Evolutionary conservation across 73 alveolate genomes (phyloP).

Genomic region (Chromera velia): DNA sequence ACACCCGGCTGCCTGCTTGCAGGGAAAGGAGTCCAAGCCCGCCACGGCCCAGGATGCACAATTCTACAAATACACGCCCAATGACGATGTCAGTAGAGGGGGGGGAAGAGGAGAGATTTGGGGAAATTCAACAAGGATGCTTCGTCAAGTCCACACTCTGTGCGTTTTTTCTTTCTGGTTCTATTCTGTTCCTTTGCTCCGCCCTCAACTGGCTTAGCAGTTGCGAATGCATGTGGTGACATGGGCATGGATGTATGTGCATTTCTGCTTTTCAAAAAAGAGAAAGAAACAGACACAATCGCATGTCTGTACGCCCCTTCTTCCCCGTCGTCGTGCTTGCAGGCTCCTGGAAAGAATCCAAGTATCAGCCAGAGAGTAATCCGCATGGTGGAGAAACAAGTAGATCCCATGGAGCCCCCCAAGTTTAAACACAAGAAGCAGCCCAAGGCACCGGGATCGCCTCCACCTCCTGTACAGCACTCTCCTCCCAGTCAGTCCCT

Average conservation of each 20-base stretch:
- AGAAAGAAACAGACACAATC: too few species aligned
- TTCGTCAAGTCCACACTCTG: too few species aligned
- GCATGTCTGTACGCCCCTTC: too few species aligned
- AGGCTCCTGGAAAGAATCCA: neutral
- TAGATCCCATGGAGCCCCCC: constrained; percentile 75
- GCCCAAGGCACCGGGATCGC: constrained; percentile 62
- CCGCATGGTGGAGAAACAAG: constrained; percentile 51
- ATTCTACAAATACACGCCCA: neutral
- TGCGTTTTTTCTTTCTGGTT: too few species aligned
- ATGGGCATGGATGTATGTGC: too few species aligned
- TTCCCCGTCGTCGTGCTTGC: too few species aligned
- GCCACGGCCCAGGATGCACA: neutral
- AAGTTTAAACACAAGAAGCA: constrained; percentile 63
- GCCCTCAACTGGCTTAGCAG: too few species aligned
- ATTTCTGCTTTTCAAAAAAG: too few species aligned
- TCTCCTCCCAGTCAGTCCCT: constrained; percentile 74
- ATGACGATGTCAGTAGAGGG: neutral
- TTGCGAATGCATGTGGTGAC: too few species aligned
- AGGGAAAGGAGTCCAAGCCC: constrained; percentile 27
- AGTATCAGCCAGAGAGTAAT: constrained; percentile 45
- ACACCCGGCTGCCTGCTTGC: constrained; percentile 30
- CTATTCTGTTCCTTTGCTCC: too few species aligned
- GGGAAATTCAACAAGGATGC: too few species aligned
- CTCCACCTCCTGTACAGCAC: constrained; percentile 68
- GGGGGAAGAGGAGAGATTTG: too few species aligned